Evolutionary conservation across 345 rosid genomes (phyloP), one percentile per base, ranked within the genome.

Genomic region (Abelmoschus esculentus): DNA sequence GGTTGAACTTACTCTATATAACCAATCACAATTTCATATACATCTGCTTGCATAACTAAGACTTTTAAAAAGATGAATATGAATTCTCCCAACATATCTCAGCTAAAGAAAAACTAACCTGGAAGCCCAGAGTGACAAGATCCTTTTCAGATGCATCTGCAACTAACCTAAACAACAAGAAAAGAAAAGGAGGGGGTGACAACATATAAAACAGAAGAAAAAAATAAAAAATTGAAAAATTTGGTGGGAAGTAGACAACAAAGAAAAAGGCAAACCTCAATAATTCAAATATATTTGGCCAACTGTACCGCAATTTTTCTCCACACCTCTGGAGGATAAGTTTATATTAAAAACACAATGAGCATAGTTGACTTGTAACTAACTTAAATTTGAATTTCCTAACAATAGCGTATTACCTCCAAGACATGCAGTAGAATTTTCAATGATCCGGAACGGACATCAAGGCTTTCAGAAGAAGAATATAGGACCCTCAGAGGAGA

Each of bases 81-180:
- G 59, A 62, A 42, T 49, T 67, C 36, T 36, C 63, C 19, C 49
- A 8, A 71, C 34, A 49, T 65, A 53, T 70, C 56, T 70, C 57
- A 66, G 38, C 19, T 59, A 69, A 70, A 34, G 17, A 65, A 72
- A 46, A 40, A 70, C 86, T 80, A 70, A 91, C 98, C 98, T 95
- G 97, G 80, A 95, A 95, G 42, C 98, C 99, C 80, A 95, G 80
- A 69, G 96, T 74, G 55, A 85, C 87, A 71, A 95, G 89, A 70
- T 95, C 97, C 84, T 91, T 95, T 81, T 95, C 99, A 32, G 92
- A 80, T 52, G 96, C 96, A 77, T 87, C 96, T 15, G 97, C 99
- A 73, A 95, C 96, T 70, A 92, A 87, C 87, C 98, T 93, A 75
- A 73, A 72, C 61, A 42, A 36, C 12, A n/a, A 46, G 49, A 22